A percentile compares a stretch with the other conserved stretches of the same genome.
Evolutionary conservation across 306 rosid genomes (phyloP).

Genomic region (Biancaea sappan): DNA sequence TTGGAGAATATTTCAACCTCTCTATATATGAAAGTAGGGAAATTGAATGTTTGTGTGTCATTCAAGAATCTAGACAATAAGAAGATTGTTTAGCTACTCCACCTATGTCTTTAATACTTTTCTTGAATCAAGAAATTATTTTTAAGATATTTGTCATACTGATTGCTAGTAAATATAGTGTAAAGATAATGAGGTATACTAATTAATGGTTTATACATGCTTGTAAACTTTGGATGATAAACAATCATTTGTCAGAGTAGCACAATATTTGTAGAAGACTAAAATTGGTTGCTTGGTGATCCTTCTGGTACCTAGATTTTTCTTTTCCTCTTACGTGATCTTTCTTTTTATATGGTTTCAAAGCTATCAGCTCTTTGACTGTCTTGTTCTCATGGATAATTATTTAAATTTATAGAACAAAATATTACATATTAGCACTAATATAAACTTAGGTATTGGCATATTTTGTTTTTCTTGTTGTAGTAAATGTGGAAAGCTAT

Average conservation of each 20-base stretch:
- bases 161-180: not conserved
- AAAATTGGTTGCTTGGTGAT: slow-evolving; percentile 7
- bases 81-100: not conserved
- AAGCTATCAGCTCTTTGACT: slow-evolving; percentile 3
- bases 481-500: too few species aligned
- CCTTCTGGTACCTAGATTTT: not conserved
- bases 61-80: not conserved
- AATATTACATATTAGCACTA: not conserved
- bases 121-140: slow-evolving; percentile 3
- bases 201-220: slow-evolving; percentile 13
- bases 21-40: not conserved
- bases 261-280: not conserved
- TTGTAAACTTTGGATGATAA: slow-evolving; percentile 16
- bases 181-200: not conserved
- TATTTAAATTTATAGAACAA: not conserved
- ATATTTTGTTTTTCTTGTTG: too few species aligned
- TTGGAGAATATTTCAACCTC: not conserved
- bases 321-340: not conserved
- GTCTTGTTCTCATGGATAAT: not conserved
- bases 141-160: not conserved
- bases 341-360: slow-evolving; percentile 3
- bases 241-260: not conserved
- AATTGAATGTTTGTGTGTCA: not conserved
- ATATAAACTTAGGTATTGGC: too few species aligned
- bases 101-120: not conserved